These are phyloP conservation scores for Styphnolobium japonicum DNA, from an alignment of 306 rosid species.

Conservation along the genomic window DNA sequence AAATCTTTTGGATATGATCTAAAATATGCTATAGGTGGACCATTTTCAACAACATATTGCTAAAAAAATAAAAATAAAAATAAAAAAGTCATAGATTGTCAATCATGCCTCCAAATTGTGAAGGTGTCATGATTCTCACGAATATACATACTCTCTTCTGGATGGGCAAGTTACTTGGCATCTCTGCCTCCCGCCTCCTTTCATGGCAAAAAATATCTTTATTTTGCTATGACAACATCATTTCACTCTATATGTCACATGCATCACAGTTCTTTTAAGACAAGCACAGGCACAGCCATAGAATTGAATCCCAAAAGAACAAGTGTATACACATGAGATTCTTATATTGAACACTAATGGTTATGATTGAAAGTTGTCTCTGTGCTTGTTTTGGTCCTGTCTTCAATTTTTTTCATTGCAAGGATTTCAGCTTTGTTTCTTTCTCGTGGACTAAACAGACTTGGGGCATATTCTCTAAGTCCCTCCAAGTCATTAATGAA, in stretches of 20 bases:
- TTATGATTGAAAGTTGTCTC: conserved; percentile 14
- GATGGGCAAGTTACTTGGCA: background rate
- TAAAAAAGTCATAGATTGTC: background rate
- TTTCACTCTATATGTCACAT: background rate
- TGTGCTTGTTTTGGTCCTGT: conserved; percentile 5
- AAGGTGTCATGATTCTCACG: background rate
- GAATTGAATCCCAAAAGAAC: background rate
- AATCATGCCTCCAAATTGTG: background rate
- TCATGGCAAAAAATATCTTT: background rate
- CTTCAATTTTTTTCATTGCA: background rate
- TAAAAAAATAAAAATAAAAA: background rate
- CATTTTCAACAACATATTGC: background rate
- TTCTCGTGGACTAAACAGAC: background rate
- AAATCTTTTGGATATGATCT: conserved; percentile 2
- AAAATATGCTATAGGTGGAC: background rate
- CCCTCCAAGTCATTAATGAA: background rate
- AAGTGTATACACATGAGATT: background rate
- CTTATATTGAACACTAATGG: conserved; percentile 17
- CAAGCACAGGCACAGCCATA: background rate
- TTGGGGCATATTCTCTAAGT: conserved; percentile 15
- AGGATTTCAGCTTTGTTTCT: background rate
- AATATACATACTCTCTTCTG: background rate
- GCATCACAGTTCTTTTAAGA: background rate
- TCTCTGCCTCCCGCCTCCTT: background rate
- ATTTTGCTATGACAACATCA: background rate